These are phyloP conservation scores for Athelia psychrophila DNA, from an alignment of 1,284 basidiomycete species.

Conservation along the genomic window DNA sequence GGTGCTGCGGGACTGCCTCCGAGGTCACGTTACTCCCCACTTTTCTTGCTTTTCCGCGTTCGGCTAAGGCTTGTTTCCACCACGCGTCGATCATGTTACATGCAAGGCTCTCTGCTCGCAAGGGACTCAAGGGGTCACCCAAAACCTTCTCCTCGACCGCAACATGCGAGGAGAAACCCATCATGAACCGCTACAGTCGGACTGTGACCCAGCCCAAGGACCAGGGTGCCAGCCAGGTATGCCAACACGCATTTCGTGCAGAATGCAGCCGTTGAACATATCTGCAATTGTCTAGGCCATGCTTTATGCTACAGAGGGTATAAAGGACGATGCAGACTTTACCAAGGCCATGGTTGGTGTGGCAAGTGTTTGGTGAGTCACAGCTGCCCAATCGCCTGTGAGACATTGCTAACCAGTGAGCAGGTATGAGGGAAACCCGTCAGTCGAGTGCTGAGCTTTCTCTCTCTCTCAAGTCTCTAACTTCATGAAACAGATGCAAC, in stretches of 20 bases:
- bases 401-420: not conserved
- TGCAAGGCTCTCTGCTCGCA: constrained; percentile 5
- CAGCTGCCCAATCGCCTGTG: not conserved
- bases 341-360: constrained; percentile 95
- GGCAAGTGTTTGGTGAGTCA: constrained; percentile 85
- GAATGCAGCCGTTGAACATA: not conserved
- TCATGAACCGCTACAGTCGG: constrained; percentile 85
- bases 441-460: constrained; percentile 26
- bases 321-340: constrained; percentile 77
- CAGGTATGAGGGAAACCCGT: constrained; percentile 92
- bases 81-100: too few species aligned
- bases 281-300: constrained; percentile 63
- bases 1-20: too few species aligned
- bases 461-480: constrained; percentile 4
- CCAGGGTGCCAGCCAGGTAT: constrained; percentile 90
- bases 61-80: too few species aligned
- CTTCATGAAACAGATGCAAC: constrained; percentile 68
- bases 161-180: constrained; percentile 41
- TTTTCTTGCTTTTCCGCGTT: too few species aligned
- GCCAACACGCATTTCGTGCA: too few species aligned
- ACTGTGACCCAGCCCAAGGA: constrained; percentile 86
- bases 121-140: constrained; percentile 17
- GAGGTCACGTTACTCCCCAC: too few species aligned
- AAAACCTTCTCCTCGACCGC: constrained; percentile 41
- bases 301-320: constrained; percentile 93